Percentiles rank a stretch among this genome's conserved stretches.
Evolutionary conservation across 495 filamentous ascomycete genomes (phyloP).

Genomic region (Daldinia grandis): DNA sequence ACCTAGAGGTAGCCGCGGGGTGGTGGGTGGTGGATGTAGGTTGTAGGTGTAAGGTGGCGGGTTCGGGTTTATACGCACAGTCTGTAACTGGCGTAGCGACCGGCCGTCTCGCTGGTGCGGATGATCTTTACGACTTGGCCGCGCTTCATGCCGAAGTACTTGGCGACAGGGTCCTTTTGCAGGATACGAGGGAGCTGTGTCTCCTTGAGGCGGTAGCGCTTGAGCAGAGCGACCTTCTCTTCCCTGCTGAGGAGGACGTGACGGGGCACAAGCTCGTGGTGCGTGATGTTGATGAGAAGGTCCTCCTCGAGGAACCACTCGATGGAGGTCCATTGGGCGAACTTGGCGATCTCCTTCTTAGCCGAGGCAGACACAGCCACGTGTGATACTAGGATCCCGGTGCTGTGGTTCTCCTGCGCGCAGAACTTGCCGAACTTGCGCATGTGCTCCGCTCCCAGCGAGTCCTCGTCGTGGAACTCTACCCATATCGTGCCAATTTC

Average conservation of each 20-base stretch:
- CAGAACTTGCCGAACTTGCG: conserved; percentile 86
- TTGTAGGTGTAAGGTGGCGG: not conserved
- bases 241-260: conserved; percentile 89
- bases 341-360: conserved; percentile 79
- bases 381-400: conserved; percentile 86
- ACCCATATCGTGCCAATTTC: conserved; percentile 91
- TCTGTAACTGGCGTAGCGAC: conserved; percentile 78
- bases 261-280: conserved; percentile 95
- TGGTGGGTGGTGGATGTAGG: not conserved
- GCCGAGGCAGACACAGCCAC: conserved; percentile 84
- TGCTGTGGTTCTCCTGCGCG: conserved; percentile 77
- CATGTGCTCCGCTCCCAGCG: conserved; percentile 89
- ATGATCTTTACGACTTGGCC: conserved; percentile 99
- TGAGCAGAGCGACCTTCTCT: conserved; percentile 83
- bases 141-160: conserved; percentile 88
- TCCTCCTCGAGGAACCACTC: conserved; percentile 97
- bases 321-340: conserved; percentile 74
- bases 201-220: conserved; percentile 95
- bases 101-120: conserved; percentile 78
- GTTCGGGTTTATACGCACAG: conserved; percentile 58
- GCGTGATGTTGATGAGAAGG: conserved; percentile 96
- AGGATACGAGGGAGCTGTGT: conserved; percentile 94
- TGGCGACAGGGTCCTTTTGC: conserved; percentile 87
- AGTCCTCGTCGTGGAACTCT: conserved; percentile 78
- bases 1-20: not conserved